Percentiles rank a stretch among this genome's conserved stretches.
Conservation (phyloP, 176 grass and related monocot species). For the Thalia dealbata region DNA sequence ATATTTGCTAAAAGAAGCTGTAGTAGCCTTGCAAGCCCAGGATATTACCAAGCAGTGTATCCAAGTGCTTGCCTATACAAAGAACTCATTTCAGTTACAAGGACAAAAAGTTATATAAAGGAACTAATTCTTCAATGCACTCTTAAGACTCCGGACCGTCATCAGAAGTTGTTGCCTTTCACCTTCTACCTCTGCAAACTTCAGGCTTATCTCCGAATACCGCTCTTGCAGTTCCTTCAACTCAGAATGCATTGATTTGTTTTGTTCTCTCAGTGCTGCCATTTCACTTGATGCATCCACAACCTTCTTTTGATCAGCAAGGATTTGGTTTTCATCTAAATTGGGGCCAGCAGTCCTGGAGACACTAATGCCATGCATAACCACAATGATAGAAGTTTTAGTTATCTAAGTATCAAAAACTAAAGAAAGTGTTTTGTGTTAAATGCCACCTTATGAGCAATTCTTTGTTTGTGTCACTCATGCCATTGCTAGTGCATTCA, state of each 20-base stretch:
- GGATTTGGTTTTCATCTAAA: neutral
- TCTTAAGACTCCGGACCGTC: neutral
- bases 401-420: no score
- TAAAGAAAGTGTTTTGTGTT: neutral
- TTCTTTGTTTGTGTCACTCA: neutral
- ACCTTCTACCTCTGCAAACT: conserved; percentile 31
- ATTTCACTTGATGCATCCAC: conserved; percentile 3
- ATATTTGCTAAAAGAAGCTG: conserved; percentile 8
- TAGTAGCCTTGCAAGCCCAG: conserved; percentile 11
- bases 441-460: neutral
- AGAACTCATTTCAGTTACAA: neutral
- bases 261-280: neutral
- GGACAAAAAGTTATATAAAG: neutral
- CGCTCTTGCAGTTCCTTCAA: conserved; percentile 7
- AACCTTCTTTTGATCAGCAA: neutral
- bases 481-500: neutral
- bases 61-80: conserved; percentile 10
- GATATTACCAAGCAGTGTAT: neutral
- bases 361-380: neutral
- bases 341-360: neutral
- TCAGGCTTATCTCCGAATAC: conserved; percentile 27
- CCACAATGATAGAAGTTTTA: neutral
- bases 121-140: neutral
- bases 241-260: conserved; percentile 3
- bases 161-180: conserved; percentile 9